Evolutionary conservation across 352 stramenopile genomes (phyloP), one percentile per base, ranked within the genome.

Genomic region (Globisporangium barbulae): DNA sequence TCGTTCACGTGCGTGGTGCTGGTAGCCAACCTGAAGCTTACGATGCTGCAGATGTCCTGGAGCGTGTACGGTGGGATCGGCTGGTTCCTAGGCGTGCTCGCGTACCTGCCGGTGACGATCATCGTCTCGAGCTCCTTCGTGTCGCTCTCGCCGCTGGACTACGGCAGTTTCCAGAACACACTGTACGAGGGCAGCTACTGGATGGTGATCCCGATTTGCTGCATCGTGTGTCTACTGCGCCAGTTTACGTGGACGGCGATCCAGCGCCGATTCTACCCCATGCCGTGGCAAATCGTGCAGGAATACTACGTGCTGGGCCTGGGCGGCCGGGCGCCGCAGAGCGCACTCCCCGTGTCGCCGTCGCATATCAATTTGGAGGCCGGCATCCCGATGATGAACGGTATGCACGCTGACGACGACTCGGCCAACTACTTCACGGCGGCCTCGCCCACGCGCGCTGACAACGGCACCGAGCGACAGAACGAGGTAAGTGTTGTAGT

Each of bases 1-100:
- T 89, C 93, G 35, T 99, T 98, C 75, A 96, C 91, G 21, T 88
- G 94, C 65, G 81, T 98, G 10, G 87, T 99, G 44, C 82, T 98
- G 59, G 74, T 98, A 3, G 82, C 94, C 47, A 98, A 98, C 62
- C 78, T 97, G 63, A 99, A 99, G 83, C 82, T 94, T 44, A 72
- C 63, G 22, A 71, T 91, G 73, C 64, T 92, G 33, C 85, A 94
- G 63, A 90, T 91, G 83, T 91, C 83, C 33, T 94, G 85, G 85
- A 87, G 63, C 2, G 15, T 75, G 8, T 78, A 81, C 42, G 78
- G 75, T 33, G 70, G 60, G 4, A 6, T 84, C 12, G 58, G 79
- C 15, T 92, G 80, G 81, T 80, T 81, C 31, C 53, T 89, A 5
- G 85, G 85, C 35, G 75, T 94, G 6, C 45, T 94, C 7, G 66